Evolutionary conservation across 306 rosid species (phyloP).

Genomic region (Cucurbita pepo): DNA sequence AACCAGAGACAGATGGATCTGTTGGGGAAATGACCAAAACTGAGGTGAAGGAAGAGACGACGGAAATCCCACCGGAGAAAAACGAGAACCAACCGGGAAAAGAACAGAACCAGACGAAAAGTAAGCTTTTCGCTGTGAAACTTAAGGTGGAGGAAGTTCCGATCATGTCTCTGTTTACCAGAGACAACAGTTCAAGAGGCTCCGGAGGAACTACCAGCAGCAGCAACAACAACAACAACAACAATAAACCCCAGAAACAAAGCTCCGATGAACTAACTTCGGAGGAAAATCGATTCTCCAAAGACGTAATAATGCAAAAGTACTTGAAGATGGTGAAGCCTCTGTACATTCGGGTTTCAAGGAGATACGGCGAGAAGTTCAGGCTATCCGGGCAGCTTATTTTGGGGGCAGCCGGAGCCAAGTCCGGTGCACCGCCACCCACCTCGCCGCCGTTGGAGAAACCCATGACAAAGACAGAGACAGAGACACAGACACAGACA

Average conservation of each 20-base stretch:
- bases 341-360: conserved; percentile 63
- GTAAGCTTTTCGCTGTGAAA: conserved; percentile 54
- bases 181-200: conserved; percentile 58
- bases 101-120: conserved; percentile 9
- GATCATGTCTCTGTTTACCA: conserved; percentile 58
- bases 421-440: background rate
- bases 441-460: conserved; percentile 14
- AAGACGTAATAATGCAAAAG: conserved; percentile 64
- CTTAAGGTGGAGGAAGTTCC: conserved; percentile 81
- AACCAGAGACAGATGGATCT: conserved; percentile 20
- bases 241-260: conserved; percentile 9
- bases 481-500: background rate
- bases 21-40: conserved; percentile 4
- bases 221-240: background rate
- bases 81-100: background rate
- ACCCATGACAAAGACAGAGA: conserved; percentile 11
- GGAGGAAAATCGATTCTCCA: conserved; percentile 66
- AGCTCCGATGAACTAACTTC: conserved; percentile 25
- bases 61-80: background rate
- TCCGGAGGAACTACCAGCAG: background rate
- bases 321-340: conserved; percentile 85
- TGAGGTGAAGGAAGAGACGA: background rate
- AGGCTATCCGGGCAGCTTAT: conserved; percentile 37
- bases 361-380: conserved; percentile 51
- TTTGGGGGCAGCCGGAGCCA: conserved; percentile 5